Evolutionary conservation across 164 flowering plant species (phyloP).

Genomic region (Tinospora cordifolia): DNA sequence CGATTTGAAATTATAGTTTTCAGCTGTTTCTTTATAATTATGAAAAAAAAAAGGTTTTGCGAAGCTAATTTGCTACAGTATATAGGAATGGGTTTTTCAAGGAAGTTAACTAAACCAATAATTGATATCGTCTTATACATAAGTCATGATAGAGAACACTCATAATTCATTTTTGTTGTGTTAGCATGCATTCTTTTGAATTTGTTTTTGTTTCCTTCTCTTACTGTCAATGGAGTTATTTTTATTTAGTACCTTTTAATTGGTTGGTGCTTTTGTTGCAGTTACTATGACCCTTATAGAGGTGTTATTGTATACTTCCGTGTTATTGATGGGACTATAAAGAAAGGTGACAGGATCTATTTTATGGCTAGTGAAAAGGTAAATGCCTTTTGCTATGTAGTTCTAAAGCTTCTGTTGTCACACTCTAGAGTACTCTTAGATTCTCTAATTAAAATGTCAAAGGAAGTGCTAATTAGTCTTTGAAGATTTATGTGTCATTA

Average conservation of each 20-base stretch:
- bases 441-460: background rate
- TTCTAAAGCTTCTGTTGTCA: background rate
- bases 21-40: too few relatives aligned
- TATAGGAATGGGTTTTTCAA: background rate
- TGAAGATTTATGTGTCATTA: background rate
- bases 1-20: too few relatives aligned
- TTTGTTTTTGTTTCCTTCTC: background rate
- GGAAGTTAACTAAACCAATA: background rate
- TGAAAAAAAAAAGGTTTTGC: too few relatives aligned
- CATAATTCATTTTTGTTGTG: background rate
- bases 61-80: too few relatives aligned
- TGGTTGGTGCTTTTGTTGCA: slow-evolving; percentile 28
- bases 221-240: background rate
- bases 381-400: slow-evolving; percentile 1
- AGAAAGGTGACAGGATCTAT: slow-evolving; percentile 75
- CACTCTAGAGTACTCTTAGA: background rate
- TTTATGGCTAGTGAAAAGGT: slow-evolving; percentile 98
- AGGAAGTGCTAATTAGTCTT: background rate
- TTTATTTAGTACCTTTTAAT: background rate
- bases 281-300: slow-evolving; percentile 93
- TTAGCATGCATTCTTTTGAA: background rate
- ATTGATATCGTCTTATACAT: background rate
- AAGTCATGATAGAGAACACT: background rate
- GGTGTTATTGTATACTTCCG: slow-evolving; percentile 96
- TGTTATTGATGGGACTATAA: slow-evolving; percentile 77